Base-by-base conservation (phyloP, 257 asterid species). In the Capsicum rhomboideum region DNA sequence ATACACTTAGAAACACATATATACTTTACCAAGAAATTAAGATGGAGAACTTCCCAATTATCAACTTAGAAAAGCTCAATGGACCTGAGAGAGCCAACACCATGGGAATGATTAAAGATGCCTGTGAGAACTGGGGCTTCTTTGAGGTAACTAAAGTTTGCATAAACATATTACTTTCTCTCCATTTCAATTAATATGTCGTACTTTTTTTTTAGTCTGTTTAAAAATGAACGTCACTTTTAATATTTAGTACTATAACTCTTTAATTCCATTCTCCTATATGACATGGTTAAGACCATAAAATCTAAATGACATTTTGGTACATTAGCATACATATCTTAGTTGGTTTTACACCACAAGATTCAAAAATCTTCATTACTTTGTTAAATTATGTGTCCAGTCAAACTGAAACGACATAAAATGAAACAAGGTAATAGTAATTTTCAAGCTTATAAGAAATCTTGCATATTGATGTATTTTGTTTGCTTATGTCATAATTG, bases 121-220 rank as follows among this genome's bases (percentile, higher is more conserved):
- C 84, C 3, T 85, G 87, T 29, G 87, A 85, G 46, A 85, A 85
- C n/a, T 85, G 87, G 87, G 87, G 85, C 23, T 85, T 85, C 85
- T 82, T 85, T 81, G 87, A 85, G 87, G 85, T 85, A 85, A 20
- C 8, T 12, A 49, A 0, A 72, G 0, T 6, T 44, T 3, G 5
- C 14, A 20, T 69, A 69, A 37, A 20, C 53, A 71, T 68, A 67
- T 67, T 67, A 31, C 14, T 8, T 1, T 4, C 14, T 3, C 0
- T 31, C 0, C 8, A 13, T 31, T 67, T 67, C 23, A 16, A 31
- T 67, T 16, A 3, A 31, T 31, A 0, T 8, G 3, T 31, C 3
- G 2, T 31, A 67, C 4, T 34, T 66, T 14, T 14, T 16, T 18
- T 29, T 14, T 8, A 31, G 1, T 31, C 4, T 16, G 8, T 67